Conservation (phyloP, 2,329 filamentous ascomycete species). For the Dothideomycetidae sp. region DNA sequence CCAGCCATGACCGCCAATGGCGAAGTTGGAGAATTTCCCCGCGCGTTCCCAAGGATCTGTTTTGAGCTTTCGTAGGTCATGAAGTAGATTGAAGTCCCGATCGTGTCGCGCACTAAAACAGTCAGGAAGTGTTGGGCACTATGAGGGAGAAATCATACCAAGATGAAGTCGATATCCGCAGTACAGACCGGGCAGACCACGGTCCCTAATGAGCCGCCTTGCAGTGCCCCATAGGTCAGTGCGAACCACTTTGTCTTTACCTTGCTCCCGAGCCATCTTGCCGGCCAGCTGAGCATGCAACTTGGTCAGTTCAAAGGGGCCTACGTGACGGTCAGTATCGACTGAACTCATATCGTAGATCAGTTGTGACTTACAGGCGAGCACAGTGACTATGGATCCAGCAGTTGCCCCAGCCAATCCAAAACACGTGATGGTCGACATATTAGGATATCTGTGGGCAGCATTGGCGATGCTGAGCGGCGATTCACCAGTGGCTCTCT, state of each 20-base stretch:
- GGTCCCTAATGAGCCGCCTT: conserved; percentile 59
- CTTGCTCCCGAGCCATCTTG: conserved; percentile 43
- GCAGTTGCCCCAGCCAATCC: conserved; percentile 64
- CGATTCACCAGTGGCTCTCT: conserved; percentile 49
- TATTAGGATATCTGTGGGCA: conserved; percentile 53
- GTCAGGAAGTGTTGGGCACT: conserved; percentile 1
- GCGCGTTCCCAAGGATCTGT: conserved; percentile 62
- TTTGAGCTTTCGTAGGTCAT: conserved; percentile 81
- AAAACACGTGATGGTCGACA: conserved; percentile 63
- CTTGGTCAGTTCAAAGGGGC: conserved; percentile 81
- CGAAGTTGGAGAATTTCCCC: conserved; percentile 59
- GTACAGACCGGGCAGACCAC: conserved; percentile 60
- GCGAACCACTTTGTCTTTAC: conserved; percentile 12
- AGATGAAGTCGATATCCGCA: conserved; percentile 69
- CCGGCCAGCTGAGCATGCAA: conserved; percentile 75
- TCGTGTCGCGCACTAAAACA: conserved; percentile 56
- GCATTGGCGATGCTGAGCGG: conserved; percentile 60
- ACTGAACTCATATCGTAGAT: too few species aligned
- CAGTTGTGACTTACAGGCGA: conserved; percentile 47
- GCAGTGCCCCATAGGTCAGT: conserved; percentile 40
- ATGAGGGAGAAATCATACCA: conserved; percentile 37
- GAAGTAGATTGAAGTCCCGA: conserved; percentile 76
- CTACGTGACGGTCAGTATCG: conserved; percentile 25
- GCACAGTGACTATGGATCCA: conserved; percentile 62
- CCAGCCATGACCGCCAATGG: conserved; percentile 65